A percentile compares a stretch with the other conserved stretches of the same genome.
Evolutionary conservation across 2,329 filamentous ascomycete genomes (phyloP).

Genomic region (Epichloe typhina): DNA sequence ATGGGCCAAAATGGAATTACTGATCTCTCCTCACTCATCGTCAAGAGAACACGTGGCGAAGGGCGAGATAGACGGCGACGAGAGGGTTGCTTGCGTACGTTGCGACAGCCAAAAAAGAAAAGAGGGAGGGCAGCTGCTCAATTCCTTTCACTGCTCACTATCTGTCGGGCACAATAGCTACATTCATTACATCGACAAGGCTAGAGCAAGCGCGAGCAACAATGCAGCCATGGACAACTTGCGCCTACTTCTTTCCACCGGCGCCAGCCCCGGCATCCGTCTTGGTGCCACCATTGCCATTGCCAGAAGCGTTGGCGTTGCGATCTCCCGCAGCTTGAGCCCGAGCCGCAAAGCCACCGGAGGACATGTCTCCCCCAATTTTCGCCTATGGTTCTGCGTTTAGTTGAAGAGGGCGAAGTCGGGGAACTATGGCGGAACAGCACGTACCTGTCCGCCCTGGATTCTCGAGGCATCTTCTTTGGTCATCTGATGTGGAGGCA

Average conservation of each 20-base stretch:
- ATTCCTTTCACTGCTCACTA: neutral
- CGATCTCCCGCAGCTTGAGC: conserved; percentile 4
- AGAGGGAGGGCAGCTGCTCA: conserved; percentile 8
- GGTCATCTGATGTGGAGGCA: neutral
- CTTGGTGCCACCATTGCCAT: too few relatives aligned
- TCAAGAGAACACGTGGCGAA: conserved; percentile 12
- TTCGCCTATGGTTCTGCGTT: neutral
- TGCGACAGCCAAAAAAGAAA: conserved; percentile 16
- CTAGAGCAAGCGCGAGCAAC: too few relatives aligned
- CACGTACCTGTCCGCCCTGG: neutral
- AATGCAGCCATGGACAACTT: too few relatives aligned
- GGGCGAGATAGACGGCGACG: conserved; percentile 12
- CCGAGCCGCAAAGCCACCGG: neutral
- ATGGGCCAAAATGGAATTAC: too few relatives aligned
- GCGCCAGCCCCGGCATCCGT: too few relatives aligned
- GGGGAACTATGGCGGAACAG: neutral
- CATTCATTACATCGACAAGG: too few relatives aligned
- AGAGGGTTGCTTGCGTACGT: conserved; percentile 14
- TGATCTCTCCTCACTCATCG: conserved; percentile 14
- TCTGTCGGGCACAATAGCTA: too few relatives aligned
- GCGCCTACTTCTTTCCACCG: too few relatives aligned
- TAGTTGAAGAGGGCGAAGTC: too few relatives aligned
- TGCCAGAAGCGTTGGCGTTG: neutral
- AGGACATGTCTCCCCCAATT: neutral
- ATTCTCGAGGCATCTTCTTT: neutral